Evolutionary conservation across 805 yeast species (phyloP), one percentile per base, ranked within the genome.

Genomic region (Ogataea salicorniae): DNA sequence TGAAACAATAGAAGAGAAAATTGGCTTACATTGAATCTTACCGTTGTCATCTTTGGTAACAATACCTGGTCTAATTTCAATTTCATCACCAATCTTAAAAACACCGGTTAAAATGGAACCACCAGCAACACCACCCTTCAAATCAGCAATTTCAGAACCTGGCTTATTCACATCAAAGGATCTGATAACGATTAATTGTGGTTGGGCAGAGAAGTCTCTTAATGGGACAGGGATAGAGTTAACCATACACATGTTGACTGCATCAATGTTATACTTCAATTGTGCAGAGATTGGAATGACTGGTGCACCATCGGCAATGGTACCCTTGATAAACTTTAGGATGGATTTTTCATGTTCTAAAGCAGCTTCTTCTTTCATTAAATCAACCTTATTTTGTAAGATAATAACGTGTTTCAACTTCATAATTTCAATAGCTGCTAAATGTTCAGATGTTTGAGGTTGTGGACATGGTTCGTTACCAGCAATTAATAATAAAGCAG

Each of bases 81-180:
- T 92, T 76, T 94, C 98, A 67, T 94, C 99, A 53, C 97, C 98
- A 55, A 94, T 77, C 68, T 87, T 85, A 76, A 94, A 88, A 42
- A 94, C 99, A 80, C 99, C 99, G 51, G 83, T 89, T 66, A 94
- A 78, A 61, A 94, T 92, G 46, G 97, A 89, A 59, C 99, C 99
- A 77, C 99, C 99, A 41, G 99, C 99, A 67, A 94, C 98, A 83
- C 99, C 99, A 64, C 99, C 99, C 74, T 91, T 91, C 68, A 94
- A 80, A 61, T 92, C 98, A 57, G 86, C 91, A 58, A 95, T 88
- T 72, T 91, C 97, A 39, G 97, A 83, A 75, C 99, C 99, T 51
- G 99, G 99, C 73, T 89, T 91, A 76, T 94, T 94, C 56, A 94
- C 99, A 71, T 94, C 99, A 68, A 94, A 94, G 34, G 98, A 92